These are phyloP conservation scores for Hortaea werneckii DNA, from an alignment of 2,329 filamentous ascomycete species.

Conservation along the genomic window DNA sequence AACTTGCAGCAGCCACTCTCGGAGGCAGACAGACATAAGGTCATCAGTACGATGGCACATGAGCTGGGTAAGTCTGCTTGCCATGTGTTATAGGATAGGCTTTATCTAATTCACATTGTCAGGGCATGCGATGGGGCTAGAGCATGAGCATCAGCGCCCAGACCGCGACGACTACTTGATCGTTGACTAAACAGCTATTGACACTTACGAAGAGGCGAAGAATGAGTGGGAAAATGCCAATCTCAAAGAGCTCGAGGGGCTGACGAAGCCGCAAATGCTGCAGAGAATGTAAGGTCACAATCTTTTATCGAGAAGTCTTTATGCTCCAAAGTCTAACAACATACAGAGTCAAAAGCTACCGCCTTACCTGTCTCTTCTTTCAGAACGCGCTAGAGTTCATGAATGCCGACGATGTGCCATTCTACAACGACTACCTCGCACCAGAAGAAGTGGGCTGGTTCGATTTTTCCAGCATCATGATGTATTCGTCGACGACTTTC, in stretches of 20 bases:
- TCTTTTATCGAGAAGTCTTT: too few species aligned
- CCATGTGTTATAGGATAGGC: too few species aligned
- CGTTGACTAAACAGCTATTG: constrained; percentile 3
- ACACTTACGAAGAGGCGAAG: constrained; percentile 4
- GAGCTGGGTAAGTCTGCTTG: constrained; percentile 8
- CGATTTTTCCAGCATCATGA: background rate
- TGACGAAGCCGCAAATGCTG: background rate
- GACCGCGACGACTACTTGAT: constrained; percentile 9
- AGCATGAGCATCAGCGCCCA: constrained; percentile 10
- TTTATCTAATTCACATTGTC: background rate
- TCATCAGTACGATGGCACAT: constrained; percentile 5
- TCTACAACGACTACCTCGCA: too few species aligned
- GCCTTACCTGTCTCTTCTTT: background rate
- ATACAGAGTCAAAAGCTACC: background rate
- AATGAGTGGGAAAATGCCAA: background rate
- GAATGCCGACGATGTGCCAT: background rate
- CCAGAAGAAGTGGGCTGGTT: background rate
- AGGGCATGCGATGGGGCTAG: constrained; percentile 11
- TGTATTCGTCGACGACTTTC: background rate
- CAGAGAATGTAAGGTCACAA: background rate
- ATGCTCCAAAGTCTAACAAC: too few species aligned
- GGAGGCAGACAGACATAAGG: background rate
- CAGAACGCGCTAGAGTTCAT: background rate
- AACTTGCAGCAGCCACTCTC: background rate
- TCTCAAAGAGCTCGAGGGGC: background rate